Evolutionary conservation across 2,329 filamentous ascomycete species (phyloP).

Genomic region (Claviceps quebecensis): DNA sequence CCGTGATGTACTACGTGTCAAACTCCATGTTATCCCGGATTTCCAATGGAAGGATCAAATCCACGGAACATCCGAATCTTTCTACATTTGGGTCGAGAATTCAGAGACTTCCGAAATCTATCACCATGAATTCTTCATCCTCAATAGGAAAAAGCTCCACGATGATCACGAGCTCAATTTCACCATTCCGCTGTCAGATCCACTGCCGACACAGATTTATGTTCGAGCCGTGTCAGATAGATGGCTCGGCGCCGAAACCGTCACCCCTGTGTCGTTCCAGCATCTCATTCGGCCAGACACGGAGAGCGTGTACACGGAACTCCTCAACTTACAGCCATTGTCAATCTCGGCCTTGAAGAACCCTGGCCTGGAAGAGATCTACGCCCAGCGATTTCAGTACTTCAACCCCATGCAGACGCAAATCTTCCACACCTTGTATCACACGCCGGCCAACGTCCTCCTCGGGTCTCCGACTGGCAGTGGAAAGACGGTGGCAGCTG

Average conservation of each 20-base stretch:
- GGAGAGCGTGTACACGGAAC: constrained; percentile 90
- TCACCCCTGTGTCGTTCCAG: constrained; percentile 90
- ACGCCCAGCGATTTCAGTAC: constrained; percentile 77
- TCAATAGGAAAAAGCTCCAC: constrained; percentile 76
- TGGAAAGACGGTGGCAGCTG: constrained; percentile 92
- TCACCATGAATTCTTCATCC: constrained; percentile 92
- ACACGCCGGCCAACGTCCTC: constrained; percentile 82
- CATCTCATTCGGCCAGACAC: constrained; percentile 95
- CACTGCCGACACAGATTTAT: constrained; percentile 89
- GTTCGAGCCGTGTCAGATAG: constrained; percentile 87
- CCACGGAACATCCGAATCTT: constrained; percentile 88
- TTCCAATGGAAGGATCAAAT: constrained; percentile 91
- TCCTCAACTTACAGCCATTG: constrained; percentile 81
- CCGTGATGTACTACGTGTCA: constrained; percentile 83
- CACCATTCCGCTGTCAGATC: constrained; percentile 88
- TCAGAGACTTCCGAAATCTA: constrained; percentile 96
- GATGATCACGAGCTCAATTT: constrained; percentile 98
- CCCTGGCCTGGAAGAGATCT: constrained; percentile 72
- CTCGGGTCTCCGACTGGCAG: constrained; percentile 92
- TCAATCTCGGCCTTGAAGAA: constrained; percentile 82
- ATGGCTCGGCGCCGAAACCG: constrained; percentile 93
- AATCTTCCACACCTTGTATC: constrained; percentile 91
- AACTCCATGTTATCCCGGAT: constrained; percentile 72
- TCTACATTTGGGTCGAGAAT: constrained; percentile 98
- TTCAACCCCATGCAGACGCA: constrained; percentile 99